These are phyloP conservation scores for Plasmopara halstedii DNA, from an alignment of 352 stramenopile species.

Conservation along the genomic window DNA sequence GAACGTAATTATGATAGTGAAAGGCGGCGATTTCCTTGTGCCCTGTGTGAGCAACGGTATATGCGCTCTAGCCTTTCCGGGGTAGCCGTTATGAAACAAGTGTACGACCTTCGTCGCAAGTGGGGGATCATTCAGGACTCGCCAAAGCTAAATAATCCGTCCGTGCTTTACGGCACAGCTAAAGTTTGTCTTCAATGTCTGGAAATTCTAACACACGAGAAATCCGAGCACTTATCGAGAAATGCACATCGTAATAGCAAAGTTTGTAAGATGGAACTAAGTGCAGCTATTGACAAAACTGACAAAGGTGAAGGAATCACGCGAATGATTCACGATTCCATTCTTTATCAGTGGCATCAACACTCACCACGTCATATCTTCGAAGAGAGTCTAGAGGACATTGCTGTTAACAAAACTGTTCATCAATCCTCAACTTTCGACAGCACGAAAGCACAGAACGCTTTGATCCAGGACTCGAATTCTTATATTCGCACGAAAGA, in stretches of 20 bases:
- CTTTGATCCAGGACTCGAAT: constrained; percentile 21
- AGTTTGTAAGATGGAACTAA: background rate
- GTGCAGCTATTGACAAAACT: background rate
- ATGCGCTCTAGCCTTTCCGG: constrained; percentile 31
- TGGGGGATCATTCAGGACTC: constrained; percentile 41
- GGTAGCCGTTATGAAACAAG: constrained; percentile 42
- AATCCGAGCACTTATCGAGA: constrained; percentile 5
- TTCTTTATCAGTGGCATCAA: constrained; percentile 25
- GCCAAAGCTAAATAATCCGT: constrained; percentile 32
- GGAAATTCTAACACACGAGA: constrained; percentile 32
- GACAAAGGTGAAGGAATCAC: constrained; percentile 16
- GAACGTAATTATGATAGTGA: constrained; percentile 3
- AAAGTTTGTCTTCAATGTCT: constrained; percentile 38
- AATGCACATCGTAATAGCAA: background rate
- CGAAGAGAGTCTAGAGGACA: constrained; percentile 23
- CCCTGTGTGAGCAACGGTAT: constrained; percentile 40
- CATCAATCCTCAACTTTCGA: constrained; percentile 39
- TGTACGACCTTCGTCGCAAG: constrained; percentile 35
- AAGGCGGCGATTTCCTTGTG: constrained; percentile 27
- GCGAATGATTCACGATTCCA: constrained; percentile 31
- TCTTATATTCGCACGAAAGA: constrained; percentile 35
- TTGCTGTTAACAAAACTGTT: constrained; percentile 31
- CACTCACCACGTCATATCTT: constrained; percentile 5
- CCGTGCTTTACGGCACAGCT: constrained; percentile 29
- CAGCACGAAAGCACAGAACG: constrained; percentile 32